These are phyloP conservation scores for Gnaphalium uliginosum DNA, from an alignment of 129 eudicot genomes.

Conservation along the genomic window DNA sequence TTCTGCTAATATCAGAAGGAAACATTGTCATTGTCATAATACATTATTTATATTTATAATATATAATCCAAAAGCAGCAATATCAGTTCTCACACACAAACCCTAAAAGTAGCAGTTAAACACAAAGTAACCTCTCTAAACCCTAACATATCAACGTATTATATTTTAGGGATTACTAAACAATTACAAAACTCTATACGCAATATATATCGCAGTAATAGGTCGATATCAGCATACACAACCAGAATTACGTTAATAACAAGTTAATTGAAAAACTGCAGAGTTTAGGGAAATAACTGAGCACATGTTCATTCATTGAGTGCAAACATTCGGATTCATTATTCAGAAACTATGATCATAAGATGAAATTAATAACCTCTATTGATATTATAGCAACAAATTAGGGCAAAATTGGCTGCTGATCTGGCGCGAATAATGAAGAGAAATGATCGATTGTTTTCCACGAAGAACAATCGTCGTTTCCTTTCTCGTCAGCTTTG, in stretches of 20 bases:
- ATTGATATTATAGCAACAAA: neutral
- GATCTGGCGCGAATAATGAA: neutral
- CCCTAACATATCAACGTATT: slow-evolving; percentile 22
- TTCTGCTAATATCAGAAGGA: slow-evolving; percentile 26
- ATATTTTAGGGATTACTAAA: neutral
- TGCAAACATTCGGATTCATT: neutral
- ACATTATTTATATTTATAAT: neutral
- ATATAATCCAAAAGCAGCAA: slow-evolving; percentile 4
- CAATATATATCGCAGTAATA: neutral
- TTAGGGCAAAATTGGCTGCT: slow-evolving; percentile 10
- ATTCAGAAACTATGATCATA: neutral
- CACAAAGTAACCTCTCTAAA: slow-evolving; percentile 8
- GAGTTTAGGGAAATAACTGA: slow-evolving; percentile 15
- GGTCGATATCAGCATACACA: slow-evolving; percentile 6
- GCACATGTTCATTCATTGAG: slow-evolving; percentile 5
- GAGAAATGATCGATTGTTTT: slow-evolving; percentile 24
- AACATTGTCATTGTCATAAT: neutral
- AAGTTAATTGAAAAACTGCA: slow-evolving; percentile 5
- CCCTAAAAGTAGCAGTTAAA: neutral
- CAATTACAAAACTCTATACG: slow-evolving; percentile 10
- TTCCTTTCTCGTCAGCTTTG: slow-evolving; percentile 15
- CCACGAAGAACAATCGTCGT: slow-evolving; percentile 9
- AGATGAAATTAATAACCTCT: slow-evolving; percentile 19
- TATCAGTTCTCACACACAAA: neutral
- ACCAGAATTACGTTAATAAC: slow-evolving; percentile 25